Evolutionary conservation across 208 protist genomes (phyloP), one percentile per base, ranked within the genome.

Genomic region (Trypanosoma boissoni): DNA sequence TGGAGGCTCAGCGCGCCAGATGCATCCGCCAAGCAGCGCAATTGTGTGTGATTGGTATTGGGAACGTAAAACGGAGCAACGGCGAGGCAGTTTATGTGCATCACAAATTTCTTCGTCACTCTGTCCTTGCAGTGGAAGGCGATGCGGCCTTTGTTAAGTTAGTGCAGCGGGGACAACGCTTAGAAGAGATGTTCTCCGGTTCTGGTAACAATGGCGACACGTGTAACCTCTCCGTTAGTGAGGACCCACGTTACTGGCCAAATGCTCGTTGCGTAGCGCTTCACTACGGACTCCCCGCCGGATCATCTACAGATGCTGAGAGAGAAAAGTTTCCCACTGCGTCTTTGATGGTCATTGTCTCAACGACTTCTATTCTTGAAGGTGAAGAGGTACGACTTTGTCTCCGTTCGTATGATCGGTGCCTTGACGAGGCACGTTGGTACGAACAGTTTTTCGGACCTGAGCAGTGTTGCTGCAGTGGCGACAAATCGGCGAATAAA

Each of bases 261-360:
- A 94, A 94, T 50, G 86, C 83, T 34, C 80, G 83, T 54, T 94
- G 86, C 58, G 82, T 94, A 32, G 83, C 78, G 1, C 62, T 94
- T 28, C 86, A 94, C 63, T 94, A 89, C 58, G 81, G 82, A 24
- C 58, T 86, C 16, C 74, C 78, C 0, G 34, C 58, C 43, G 6
- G 24, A 14, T 24, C 23, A 32, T 9, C 46, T 24, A 23, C 24
- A 14, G 14, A 60, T 3, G 18, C 14, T 16, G 8, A 18, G 42
- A 37, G n/a, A n/a, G n/a, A n/a, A n/a, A n/a, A 56, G 14, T 87
- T 69, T 49, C 75, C 74, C 8, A 73, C 59, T n/a, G 80, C 80
- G 18, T 73, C 83, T 20, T 68, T 94, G 21, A 79, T 94, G 45
- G 83, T 74, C 0, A 63, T 94, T 0, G 62, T 94, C 20, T 62